Conservation (phyloP, 1,284 basidiomycete species). For the Ceraceosorus bombacis region DNA sequence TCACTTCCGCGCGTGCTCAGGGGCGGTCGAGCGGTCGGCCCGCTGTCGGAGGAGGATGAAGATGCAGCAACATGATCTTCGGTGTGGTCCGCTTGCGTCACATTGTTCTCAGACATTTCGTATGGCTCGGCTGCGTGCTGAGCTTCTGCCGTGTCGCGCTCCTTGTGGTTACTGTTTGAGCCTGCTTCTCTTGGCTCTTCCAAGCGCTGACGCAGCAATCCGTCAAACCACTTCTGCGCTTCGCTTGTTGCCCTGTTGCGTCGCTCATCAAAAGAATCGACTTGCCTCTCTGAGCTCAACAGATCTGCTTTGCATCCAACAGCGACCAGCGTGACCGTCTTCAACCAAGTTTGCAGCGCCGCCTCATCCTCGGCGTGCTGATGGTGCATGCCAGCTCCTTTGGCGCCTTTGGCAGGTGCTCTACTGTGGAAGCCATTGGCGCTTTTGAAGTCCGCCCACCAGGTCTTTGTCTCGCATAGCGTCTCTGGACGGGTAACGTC, state of each 20-base stretch:
- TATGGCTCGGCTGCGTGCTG: not conserved
- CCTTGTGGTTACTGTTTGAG: not conserved
- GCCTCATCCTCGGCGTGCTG: constrained; percentile 1
- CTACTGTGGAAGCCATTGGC: not conserved
- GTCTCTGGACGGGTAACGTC: constrained; percentile 18
- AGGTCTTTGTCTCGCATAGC: constrained; percentile 14
- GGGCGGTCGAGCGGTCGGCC: not conserved
- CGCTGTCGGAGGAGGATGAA: not conserved
- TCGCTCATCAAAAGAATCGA: not conserved
- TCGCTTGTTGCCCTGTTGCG: not conserved
- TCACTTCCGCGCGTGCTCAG: not conserved
- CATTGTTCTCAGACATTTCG: not conserved
- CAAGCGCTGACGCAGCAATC: not conserved
- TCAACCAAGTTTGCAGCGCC: not conserved
- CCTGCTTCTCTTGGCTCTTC: not conserved
- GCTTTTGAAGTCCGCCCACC: constrained; percentile 29
- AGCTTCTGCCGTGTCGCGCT: not conserved
- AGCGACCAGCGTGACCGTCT: constrained; percentile 20
- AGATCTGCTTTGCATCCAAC: constrained; percentile 35
- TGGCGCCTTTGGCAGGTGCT: no score
- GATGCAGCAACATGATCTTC: constrained; percentile 5
- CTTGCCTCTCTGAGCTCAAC: not conserved
- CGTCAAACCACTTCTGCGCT: constrained; percentile 8
- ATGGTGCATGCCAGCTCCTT: no score
- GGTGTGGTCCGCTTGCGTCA: not conserved